Base-by-base conservation (phyloP, 352 stramenopile species). In the Phytophthora europaea region DNA sequence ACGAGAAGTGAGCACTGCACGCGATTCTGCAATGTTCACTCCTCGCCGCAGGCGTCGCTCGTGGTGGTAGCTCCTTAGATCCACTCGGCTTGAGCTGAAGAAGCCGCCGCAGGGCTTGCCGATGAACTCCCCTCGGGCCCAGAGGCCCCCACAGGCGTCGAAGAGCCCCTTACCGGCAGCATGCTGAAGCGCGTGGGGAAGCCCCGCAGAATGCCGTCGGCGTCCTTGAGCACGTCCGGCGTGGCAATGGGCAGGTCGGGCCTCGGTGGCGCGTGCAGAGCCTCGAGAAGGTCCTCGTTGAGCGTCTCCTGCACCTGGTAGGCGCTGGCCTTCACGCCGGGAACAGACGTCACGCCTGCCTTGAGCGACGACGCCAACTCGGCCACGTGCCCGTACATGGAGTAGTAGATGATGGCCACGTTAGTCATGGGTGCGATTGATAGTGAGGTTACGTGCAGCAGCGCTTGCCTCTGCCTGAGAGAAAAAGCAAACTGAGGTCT, bases 191-290 rank as follows among this genome's bases (percentile, higher is more conserved):
- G 85, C 23, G 90, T 96, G 13, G 85, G 84, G 54, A 97, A 72
- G 43, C 92, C 91, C 63, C 97, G 89, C 2, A 98, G 58, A 63
- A 97, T 88, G 57, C 89, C 91, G 65, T 98, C 92, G 5, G 80
- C 79, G 47, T 93, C 75, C 34, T 76, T 74, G 23, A 97, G 76
- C 43, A 90, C 83, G 12, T 89, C 78, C 0, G 89, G 67, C 8
- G 80, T 85, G 13, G 87, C 86, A 22, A 94, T 62, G 23, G 88
- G 85, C 36, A 83, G 38, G 51, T 85, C 81, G 16, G 80, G 50
- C 74, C 94, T 94, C 45, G 89, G 78, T 33, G 86, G 76, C 16
- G 91, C 90, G 61, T 81, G 70, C 74, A 97, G 90, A 43, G 88
- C 83, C 12, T 65, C 78, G 33, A 97, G 83, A 23, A 97, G 71